phyloP scores from a whole-genome alignment of 2,329 filamentous ascomycete genomes.

The Mycocentrospora acerina region DNA sequence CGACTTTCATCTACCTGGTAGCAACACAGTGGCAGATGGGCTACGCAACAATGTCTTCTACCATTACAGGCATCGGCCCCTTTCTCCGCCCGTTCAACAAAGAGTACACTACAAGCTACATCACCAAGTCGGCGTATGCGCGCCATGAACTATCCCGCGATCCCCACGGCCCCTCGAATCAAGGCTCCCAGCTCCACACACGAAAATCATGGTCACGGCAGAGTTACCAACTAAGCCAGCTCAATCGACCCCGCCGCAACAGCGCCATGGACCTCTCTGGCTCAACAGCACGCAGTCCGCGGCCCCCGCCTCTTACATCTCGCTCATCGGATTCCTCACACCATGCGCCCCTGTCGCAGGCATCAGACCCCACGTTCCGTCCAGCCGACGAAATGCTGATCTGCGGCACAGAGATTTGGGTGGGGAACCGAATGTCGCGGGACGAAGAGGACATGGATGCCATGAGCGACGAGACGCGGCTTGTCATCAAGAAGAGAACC shows the following conservation, averaged over 20 bases:
- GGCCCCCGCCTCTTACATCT: too few species aligned
- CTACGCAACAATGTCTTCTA: constrained; percentile 38
- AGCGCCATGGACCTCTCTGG: too few species aligned
- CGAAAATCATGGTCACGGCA: constrained; percentile 13
- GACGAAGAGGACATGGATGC: constrained; percentile 16
- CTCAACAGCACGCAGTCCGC: too few species aligned
- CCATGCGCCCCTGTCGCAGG: constrained; percentile 6
- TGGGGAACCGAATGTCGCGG: constrained; percentile 15
- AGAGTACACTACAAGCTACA: constrained; percentile 22
- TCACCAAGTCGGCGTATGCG: constrained; percentile 10
- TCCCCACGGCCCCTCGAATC: too few species aligned
- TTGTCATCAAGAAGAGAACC: constrained; percentile 35
- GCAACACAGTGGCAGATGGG: constrained; percentile 39
- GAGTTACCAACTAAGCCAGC: constrained; percentile 13
- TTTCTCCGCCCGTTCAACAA: constrained; percentile 37
- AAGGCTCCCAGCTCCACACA: background rate
- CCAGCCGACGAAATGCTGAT: constrained; percentile 20
- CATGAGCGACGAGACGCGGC: constrained; percentile 14
- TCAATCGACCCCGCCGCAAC: too few species aligned
- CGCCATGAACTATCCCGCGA: too few species aligned
- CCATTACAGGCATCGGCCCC: constrained; percentile 34
- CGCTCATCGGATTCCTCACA: constrained; percentile 3
- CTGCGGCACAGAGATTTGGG: constrained; percentile 26
- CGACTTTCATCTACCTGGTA: constrained; percentile 30
- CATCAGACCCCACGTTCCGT: constrained; percentile 19